Conservation (phyloP, 179 eudicot species). For the Spinacia oleracea region DNA sequence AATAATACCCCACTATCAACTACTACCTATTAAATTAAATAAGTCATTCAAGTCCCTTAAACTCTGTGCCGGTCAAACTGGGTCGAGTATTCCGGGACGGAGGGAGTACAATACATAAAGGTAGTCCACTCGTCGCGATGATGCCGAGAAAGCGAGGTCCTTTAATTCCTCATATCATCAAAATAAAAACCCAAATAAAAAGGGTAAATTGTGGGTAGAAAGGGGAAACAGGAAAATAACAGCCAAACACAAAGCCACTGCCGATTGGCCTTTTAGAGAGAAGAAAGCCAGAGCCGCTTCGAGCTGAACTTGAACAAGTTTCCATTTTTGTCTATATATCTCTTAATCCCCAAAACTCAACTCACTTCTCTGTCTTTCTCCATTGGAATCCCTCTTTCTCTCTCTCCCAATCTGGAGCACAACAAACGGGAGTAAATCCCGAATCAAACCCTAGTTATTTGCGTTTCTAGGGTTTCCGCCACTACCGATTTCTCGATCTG, state of each 20-base stretch:
- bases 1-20: too few relatives aligned
- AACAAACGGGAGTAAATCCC: not conserved
- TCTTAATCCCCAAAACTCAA: not conserved
- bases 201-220: slow-evolving; percentile 1
- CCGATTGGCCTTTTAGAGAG: not conserved
- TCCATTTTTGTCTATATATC: not conserved
- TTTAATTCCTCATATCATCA: too few relatives aligned
- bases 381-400: not conserved
- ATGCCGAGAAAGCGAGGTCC: too few relatives aligned
- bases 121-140: too few relatives aligned
- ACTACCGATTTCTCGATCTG: slow-evolving; percentile 14
- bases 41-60: too few relatives aligned
- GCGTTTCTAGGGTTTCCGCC: slow-evolving; percentile 20
- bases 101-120: too few relatives aligned
- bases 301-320: slow-evolving; percentile 1
- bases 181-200: too few relatives aligned
- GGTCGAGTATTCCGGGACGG: too few relatives aligned
- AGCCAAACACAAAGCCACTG: slow-evolving; percentile 11
- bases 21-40: too few relatives aligned
- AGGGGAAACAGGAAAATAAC: not conserved
- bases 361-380: not conserved
- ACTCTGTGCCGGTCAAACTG: too few relatives aligned
- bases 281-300: slow-evolving; percentile 11
- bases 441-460: slow-evolving; percentile 20
- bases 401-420: not conserved